Conservation (phyloP, 202 grass and related monocot species). For the Panicum hallii region DNA sequence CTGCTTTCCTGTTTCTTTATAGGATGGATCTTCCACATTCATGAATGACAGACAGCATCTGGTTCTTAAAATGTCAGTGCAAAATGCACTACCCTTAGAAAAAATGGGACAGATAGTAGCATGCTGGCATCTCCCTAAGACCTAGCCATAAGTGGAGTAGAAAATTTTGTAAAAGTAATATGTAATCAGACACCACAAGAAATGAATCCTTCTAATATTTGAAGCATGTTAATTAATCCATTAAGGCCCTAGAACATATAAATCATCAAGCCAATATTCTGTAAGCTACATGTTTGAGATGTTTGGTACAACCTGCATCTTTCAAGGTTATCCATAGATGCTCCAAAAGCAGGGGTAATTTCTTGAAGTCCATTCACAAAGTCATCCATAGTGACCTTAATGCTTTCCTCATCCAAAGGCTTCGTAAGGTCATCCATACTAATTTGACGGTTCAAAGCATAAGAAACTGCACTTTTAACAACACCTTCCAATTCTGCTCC, state of each 20-base stretch:
- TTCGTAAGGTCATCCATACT: conserved; percentile 96
- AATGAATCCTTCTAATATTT: not conserved
- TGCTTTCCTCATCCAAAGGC: conserved; percentile 87
- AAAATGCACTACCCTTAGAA: not conserved
- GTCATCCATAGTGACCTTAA: conserved; percentile 97
- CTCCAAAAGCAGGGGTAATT: conserved; percentile 92
- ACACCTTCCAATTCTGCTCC: conserved; percentile 98
- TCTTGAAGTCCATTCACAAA: conserved; percentile 93
- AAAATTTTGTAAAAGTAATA: not conserved
- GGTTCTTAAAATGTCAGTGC: not conserved
- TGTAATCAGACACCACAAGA: not conserved
- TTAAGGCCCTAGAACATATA: not conserved
- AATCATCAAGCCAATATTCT: not conserved
- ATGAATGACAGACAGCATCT: not conserved
- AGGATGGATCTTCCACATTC: not conserved
- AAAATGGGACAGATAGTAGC: not conserved
- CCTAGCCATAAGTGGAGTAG: not conserved
- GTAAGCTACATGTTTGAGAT: not conserved
- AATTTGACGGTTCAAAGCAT: conserved; percentile 88
- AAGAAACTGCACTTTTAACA: conserved; percentile 98
- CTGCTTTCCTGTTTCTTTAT: not conserved
- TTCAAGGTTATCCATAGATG: conserved; percentile 91
- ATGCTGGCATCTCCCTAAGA: not conserved
- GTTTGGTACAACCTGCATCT: conserved; percentile 80
- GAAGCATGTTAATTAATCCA: not conserved